Conservation (phyloP, 805 yeast genomes). For the Saccharomycopsis oosterbeekiorum region DNA sequence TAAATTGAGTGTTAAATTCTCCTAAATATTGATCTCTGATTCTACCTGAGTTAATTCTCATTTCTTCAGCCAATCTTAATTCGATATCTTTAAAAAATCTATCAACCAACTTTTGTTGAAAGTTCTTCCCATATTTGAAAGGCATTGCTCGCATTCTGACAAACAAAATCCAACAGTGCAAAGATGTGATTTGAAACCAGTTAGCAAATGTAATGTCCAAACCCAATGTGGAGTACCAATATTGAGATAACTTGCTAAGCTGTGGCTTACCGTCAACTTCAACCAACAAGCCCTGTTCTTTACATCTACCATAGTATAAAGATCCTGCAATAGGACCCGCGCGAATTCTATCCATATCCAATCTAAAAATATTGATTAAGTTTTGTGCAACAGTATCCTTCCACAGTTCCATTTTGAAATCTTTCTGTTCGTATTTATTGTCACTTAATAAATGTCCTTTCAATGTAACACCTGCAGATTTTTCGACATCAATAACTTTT, state of each 20-base stretch:
- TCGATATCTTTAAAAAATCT: conserved; percentile 87
- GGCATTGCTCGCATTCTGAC: conserved; percentile 97
- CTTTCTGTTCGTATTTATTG: conserved; percentile 30
- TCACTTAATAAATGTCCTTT: conserved; percentile 24
- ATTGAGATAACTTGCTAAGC: conserved; percentile 62
- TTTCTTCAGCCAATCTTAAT: conserved; percentile 70
- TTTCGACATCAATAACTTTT: neutral
- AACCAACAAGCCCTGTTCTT: conserved; percentile 69
- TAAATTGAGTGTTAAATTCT: conserved; percentile 81
- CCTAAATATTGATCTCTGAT: conserved; percentile 79
- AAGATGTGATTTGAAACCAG: conserved; percentile 86
- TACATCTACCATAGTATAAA: conserved; percentile 76
- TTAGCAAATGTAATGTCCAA: conserved; percentile 86
- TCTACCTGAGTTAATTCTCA: conserved; percentile 73
- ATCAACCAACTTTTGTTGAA: conserved; percentile 87
- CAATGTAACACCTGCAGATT: conserved; percentile 2
- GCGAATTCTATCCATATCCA: conserved; percentile 88
- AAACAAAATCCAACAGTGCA: conserved; percentile 89
- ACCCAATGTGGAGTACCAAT: conserved; percentile 75
- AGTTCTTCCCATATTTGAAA: conserved; percentile 73
- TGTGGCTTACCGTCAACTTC: conserved; percentile 64
- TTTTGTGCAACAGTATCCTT: conserved; percentile 54
- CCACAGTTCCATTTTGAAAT: conserved; percentile 37
- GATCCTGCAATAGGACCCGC: conserved; percentile 95
- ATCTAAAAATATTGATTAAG: conserved; percentile 46